Base-by-base conservation (phyloP, 2,329 filamentous ascomycete genomes). In the Pyrenochaeta sp. region DNA sequence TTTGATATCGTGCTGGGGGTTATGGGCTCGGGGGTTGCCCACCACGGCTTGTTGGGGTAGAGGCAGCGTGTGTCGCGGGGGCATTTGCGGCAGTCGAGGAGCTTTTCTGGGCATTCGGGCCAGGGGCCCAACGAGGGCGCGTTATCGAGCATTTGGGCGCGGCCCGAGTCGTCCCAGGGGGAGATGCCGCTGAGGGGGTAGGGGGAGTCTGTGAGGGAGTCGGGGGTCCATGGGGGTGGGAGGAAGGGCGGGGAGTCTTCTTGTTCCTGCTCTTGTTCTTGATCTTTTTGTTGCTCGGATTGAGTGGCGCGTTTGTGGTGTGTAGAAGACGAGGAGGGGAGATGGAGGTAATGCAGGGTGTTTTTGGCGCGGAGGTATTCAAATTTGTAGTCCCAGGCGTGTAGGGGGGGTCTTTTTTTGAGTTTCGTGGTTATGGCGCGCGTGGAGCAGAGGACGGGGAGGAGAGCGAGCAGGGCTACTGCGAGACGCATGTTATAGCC, bases 121-220 rank as follows among this genome's bases (percentile, higher is more conserved):
- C 44, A 53, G 3, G 10, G 31, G 10, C 18, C n/a, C 5, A 24
- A 22, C 3, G 27, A 37, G 3, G 30, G 19, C 11, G 35, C 28
- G 42, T 50, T 44, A 21, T 56, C 53, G 15, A 47, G 10, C 38
- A 53, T 53, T 40, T 56, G 44, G 2, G 45, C 41, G 37, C 47
- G 41, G 14, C 48, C 45, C 22, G 20, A 41, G 32, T 53, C 55
- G 28, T 50, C 41, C 35, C 39, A 53, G 1, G 48, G 47, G 6
- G 44, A 36, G 3, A 54, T 35, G 22, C 41, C 44, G 31, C 35
- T 44, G 28, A 30, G 26, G 3, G 38, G 26, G 20, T 45, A 51
- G 6, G 51, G 48, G 17, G 37, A 45, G 30, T 44, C 35, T 20
- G 47, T 34, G 18, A 48, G 18, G 13, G 44, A 48, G 32, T 24